These are phyloP conservation scores for Petunia axillaris DNA, from an alignment of 257 asterid genomes.

Conservation along the genomic window DNA sequence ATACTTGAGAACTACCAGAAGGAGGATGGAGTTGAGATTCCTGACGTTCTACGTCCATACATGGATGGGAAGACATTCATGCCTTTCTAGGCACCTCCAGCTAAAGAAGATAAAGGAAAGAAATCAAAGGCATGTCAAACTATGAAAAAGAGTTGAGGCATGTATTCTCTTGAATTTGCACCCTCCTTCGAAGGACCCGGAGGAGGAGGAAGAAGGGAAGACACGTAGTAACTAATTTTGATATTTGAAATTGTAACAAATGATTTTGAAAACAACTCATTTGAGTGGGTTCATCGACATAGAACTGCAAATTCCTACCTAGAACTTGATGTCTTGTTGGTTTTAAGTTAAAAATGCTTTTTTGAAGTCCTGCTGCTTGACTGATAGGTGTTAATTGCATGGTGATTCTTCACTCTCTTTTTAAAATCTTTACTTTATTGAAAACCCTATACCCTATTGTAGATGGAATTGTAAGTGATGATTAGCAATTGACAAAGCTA, in stretches of 20 bases:
- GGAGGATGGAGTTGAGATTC: constrained; percentile 89
- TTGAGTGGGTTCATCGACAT: constrained; percentile 2
- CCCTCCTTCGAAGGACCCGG: neutral
- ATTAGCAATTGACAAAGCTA: neutral
- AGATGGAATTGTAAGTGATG: neutral
- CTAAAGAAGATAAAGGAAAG: constrained; percentile 67
- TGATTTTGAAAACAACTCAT: neutral
- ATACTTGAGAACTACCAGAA: constrained; percentile 88
- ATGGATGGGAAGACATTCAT: constrained; percentile 78
- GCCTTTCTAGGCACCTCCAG: constrained; percentile 56
- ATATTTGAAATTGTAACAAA: constrained; percentile 7
- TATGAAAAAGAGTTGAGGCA: constrained; percentile 2
- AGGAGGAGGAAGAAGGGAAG: neutral
- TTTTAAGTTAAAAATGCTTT: neutral
- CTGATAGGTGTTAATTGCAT: neutral
- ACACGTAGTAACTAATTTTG: neutral
- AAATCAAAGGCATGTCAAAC: constrained; percentile 42
- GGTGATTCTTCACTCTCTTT: neutral
- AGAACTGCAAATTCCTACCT: constrained; percentile 16
- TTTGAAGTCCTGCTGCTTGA: neutral
- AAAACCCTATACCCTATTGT: neutral
- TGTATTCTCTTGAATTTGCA: constrained; percentile 19
- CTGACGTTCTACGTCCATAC: constrained; percentile 65
- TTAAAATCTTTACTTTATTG: neutral
- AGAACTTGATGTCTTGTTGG: neutral